Evolutionary conservation across 2,329 filamentous ascomycete genomes (phyloP).

Genomic region (Penicillium sclerotigenum): DNA sequence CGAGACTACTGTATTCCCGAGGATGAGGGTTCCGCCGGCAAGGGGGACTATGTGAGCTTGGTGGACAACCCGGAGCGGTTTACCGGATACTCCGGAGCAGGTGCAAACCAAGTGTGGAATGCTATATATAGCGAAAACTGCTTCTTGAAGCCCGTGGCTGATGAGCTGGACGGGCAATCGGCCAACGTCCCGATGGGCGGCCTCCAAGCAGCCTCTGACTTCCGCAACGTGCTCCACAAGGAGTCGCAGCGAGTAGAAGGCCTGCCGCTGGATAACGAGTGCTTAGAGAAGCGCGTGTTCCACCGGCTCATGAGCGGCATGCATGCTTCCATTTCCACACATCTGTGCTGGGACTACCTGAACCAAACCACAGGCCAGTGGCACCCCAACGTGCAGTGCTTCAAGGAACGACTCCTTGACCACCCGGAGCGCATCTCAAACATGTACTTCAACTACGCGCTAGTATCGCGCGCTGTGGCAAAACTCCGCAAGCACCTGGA

Average conservation of each 20-base stretch:
- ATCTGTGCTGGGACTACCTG: constrained; percentile 92
- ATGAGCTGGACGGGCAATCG: constrained; percentile 26
- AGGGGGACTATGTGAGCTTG: constrained; percentile 95
- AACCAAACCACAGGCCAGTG: constrained; percentile 93
- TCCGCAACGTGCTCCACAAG: constrained; percentile 57
- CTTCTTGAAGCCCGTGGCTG: constrained; percentile 58
- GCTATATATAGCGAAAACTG: constrained; percentile 97
- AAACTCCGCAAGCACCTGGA: constrained; percentile 82
- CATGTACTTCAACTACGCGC: constrained; percentile 97
- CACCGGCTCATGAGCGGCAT: constrained; percentile 93
- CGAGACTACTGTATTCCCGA: constrained; percentile 96
- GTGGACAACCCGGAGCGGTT: constrained; percentile 92
- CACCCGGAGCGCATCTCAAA: constrained; percentile 92
- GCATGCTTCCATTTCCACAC: constrained; percentile 96
- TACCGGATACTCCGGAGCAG: constrained; percentile 84
- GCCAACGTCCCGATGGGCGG: constrained; percentile 39
- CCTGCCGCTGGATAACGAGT: constrained; percentile 82
- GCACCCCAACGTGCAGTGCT: constrained; percentile 87
- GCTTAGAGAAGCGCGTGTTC: constrained; percentile 97
- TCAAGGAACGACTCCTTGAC: constrained; percentile 76
- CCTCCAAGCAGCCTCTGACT: constrained; percentile 58
- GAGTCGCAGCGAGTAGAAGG: constrained; percentile 49
- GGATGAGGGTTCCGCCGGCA: constrained; percentile 79
- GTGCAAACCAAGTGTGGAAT: constrained; percentile 89
- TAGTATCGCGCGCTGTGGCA: constrained; percentile 85